These are phyloP conservation scores for Phytopythium boreale DNA, from an alignment of 352 stramenopile species.

Conservation along the genomic window DNA sequence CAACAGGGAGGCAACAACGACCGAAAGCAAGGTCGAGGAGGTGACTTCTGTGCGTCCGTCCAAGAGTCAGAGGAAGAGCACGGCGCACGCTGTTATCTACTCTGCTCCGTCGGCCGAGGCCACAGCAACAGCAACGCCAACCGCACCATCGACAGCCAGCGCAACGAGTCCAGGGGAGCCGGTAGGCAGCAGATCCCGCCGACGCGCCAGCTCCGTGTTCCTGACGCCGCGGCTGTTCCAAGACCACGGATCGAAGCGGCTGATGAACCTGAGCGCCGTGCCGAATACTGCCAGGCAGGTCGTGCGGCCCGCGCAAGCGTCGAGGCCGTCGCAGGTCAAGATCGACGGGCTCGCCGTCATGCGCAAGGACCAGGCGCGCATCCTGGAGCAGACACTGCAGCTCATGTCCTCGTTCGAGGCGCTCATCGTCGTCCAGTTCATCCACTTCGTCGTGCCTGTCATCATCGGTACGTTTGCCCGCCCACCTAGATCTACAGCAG, in stretches of 20 bases:
- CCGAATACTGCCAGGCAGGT: neutral
- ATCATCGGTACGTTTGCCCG: conserved; percentile 21
- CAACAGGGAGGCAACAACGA: neutral
- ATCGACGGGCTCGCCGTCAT: conserved; percentile 25
- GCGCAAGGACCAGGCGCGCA: conserved; percentile 28
- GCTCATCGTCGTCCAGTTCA: conserved; percentile 29
- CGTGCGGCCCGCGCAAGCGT: neutral
- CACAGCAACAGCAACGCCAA: neutral
- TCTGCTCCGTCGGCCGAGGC: neutral
- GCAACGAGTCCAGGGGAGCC: neutral
- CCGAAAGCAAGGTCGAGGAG: neutral
- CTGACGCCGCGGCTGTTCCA: conserved; percentile 19
- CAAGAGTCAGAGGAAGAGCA: neutral
- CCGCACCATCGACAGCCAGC: neutral
- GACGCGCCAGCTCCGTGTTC: conserved; percentile 18
- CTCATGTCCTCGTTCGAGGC: conserved; percentile 35
- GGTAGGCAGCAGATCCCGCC: neutral
- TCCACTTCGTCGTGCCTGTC: conserved; percentile 30
- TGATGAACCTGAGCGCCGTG: conserved; percentile 17
- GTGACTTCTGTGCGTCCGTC: neutral
- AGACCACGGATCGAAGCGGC: conserved; percentile 16
- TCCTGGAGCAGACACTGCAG: conserved; percentile 26
- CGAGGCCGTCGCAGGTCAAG: conserved; percentile 15
- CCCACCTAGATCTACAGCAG: too few species aligned
- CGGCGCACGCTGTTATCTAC: neutral